Evolutionary conservation across 176 grass and related monocot genomes (phyloP).

Genomic region (Carex parvula): DNA sequence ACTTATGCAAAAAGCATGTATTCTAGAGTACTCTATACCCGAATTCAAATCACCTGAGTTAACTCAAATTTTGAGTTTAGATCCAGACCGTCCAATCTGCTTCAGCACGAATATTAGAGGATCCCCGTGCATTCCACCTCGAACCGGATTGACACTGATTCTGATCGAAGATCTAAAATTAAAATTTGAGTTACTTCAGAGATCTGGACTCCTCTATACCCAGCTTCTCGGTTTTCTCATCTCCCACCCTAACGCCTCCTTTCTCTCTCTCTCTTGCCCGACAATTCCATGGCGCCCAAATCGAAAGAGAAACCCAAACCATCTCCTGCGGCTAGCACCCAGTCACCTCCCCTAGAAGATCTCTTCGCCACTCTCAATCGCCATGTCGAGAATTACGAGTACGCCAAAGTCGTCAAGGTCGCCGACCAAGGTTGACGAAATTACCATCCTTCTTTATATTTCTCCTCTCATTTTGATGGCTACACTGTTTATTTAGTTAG

Average conservation of each 20-base stretch:
- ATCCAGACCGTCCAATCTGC: no score
- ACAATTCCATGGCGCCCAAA: slow-evolving; percentile 58
- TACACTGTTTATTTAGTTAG: background rate
- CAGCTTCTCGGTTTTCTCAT: background rate
- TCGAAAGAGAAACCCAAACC: slow-evolving; percentile 46
- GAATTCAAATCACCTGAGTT: no score
- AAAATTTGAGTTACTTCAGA: no score
- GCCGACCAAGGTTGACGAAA: slow-evolving; percentile 74
- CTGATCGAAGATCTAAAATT: no score
- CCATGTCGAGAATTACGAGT: slow-evolving; percentile 47
- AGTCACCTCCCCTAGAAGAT: slow-evolving; percentile 52
- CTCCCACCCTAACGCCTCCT: background rate
- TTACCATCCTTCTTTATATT: background rate
- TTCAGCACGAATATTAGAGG: no score
- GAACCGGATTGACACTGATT: no score
- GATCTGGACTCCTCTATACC: no score
- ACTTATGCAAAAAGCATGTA: background rate
- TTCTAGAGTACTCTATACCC: background rate
- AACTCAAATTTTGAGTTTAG: no score
- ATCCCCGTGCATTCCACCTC: no score
- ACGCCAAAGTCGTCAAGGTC: slow-evolving; percentile 53
- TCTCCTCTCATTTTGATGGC: slow-evolving; percentile 1
- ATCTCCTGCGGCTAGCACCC: slow-evolving; percentile 27
- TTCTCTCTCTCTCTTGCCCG: background rate
- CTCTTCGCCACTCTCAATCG: slow-evolving; percentile 72